Evolutionary conservation across 2,329 filamentous ascomycete species (phyloP), one percentile per base, ranked within the genome.

Genomic region (Hirsutella rhossiliensis): DNA sequence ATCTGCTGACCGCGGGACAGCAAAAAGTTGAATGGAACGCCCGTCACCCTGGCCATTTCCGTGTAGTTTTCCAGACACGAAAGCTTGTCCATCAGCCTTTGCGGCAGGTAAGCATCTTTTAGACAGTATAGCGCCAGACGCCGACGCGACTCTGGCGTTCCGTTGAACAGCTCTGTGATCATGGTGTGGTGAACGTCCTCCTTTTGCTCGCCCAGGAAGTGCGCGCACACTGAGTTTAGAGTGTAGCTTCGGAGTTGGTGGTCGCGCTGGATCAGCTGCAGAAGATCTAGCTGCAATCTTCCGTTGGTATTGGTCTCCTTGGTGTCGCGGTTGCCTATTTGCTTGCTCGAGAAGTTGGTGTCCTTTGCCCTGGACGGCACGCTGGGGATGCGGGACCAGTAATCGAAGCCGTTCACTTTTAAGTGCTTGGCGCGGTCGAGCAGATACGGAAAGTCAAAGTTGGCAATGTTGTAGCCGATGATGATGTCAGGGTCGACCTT

Each of bases 41-140:
- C 92, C 23, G 94, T 98, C 65, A 98, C 92, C 78, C 92, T 92
- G 46, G 92, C 90, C 92, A 98, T 98, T 66, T 98, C 92, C 0
- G 92, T 97, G 58, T 97, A 97, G 61, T 98, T 98, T 65, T 95
- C 85, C n/a, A 98, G 72, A 64, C 92, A 97, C 59, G 94, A 97
- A 23, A 98, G 72, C 63, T 98, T 98, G 59, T 98, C 92, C 81
- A 98, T 89, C 42, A 98, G 65, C 47, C 94, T 72, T 58, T 97
- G 89, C 1, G 92, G 92, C 4, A 98, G 72, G 56, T 95, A 98
- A 0, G 92, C 92, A 67, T 98, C 94, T 64, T 98, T 98, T 52
- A 98, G 66, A 65, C 92, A 98, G 68, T 98, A 98, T 1, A 98
- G 78, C 1, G 92, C 92, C 41, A 98, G 68, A 65, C 92, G 82